phyloP scores from a whole-genome alignment of 2,329 filamentous ascomycete genomes.

The Pseudocercospora eumusae region DNA sequence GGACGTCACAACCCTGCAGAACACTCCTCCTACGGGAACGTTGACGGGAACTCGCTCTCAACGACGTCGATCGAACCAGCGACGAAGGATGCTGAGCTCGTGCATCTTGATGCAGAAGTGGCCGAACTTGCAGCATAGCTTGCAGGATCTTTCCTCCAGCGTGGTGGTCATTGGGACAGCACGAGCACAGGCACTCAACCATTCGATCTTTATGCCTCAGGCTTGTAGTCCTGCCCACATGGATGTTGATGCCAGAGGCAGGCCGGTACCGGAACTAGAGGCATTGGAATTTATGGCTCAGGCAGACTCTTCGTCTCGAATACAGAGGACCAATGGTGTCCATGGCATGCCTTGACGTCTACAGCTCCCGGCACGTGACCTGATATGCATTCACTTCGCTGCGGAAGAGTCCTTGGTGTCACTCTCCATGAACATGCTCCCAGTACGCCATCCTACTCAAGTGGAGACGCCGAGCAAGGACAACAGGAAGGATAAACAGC shows the following conservation, averaged over 20 bases:
- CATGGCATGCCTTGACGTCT: slow-evolving; percentile 11
- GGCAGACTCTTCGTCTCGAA: slow-evolving; percentile 5
- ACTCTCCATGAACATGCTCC: slow-evolving; percentile 24
- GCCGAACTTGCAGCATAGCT: slow-evolving; percentile 17
- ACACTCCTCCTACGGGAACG: slow-evolving; percentile 12
- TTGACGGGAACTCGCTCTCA: slow-evolving; percentile 12
- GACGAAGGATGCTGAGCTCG: slow-evolving; percentile 14
- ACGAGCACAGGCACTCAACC: slow-evolving; percentile 9
- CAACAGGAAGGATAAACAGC: slow-evolving; percentile 45
- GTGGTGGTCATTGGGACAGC: slow-evolving; percentile 11
- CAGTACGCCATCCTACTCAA: slow-evolving; percentile 24
- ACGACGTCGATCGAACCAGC: slow-evolving; percentile 20
- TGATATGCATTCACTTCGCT: slow-evolving; percentile 21
- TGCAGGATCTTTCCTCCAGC: slow-evolving; percentile 2
- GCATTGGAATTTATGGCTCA: slow-evolving; percentile 11
- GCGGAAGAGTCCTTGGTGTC: slow-evolving; percentile 20
- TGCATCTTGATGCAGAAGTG: slow-evolving; percentile 16
- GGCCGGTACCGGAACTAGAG: slow-evolving; percentile 9
- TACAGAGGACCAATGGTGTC: slow-evolving; percentile 1
- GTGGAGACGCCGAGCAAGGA: slow-evolving; percentile 29
- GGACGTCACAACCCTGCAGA: slow-evolving; percentile 17
- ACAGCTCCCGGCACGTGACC: slow-evolving; percentile 23
- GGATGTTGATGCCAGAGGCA: neutral
- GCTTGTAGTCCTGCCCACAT: slow-evolving; percentile 3
- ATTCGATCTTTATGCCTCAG: slow-evolving; percentile 9